Percentiles rank a stretch among this genome's conserved stretches.
These are phyloP conservation scores for Phytophthora quininea DNA, from an alignment of 352 stramenopile species.

Conservation along the genomic window DNA sequence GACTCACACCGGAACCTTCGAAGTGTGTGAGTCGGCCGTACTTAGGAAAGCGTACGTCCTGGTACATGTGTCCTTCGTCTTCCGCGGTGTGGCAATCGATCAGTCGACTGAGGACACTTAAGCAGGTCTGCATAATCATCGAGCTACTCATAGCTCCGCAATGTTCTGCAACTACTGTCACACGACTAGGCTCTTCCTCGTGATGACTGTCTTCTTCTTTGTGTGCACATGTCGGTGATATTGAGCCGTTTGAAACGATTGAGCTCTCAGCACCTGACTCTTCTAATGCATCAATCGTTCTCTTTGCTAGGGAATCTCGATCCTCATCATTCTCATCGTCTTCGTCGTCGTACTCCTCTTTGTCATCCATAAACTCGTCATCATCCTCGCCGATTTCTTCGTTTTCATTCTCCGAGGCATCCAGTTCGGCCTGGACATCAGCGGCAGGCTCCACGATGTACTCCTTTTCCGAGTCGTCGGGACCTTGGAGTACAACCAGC, in stretches of 20 bases:
- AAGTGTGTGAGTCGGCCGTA: slow-evolving; percentile 84
- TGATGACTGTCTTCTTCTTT: slow-evolving; percentile 38
- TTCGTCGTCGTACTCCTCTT: slow-evolving; percentile 44
- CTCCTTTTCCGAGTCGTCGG: slow-evolving; percentile 70
- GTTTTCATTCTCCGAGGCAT: slow-evolving; percentile 66
- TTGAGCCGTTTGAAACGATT: slow-evolving; percentile 36
- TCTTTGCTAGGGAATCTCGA: slow-evolving; percentile 44
- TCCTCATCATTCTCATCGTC: slow-evolving; percentile 43
- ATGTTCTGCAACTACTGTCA: slow-evolving; percentile 80
- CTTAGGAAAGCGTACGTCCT: slow-evolving; percentile 81
- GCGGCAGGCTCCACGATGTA: slow-evolving; percentile 67
- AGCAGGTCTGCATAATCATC: slow-evolving; percentile 90
- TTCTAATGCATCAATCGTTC: slow-evolving; percentile 75
- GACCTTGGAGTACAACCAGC: slow-evolving; percentile 67
- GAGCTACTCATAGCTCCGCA: slow-evolving; percentile 80
- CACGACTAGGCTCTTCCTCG: slow-evolving; percentile 53
- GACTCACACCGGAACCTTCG: slow-evolving; percentile 78
- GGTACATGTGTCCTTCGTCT: slow-evolving; percentile 80
- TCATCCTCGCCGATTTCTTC: slow-evolving; percentile 37
- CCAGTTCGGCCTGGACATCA: slow-evolving; percentile 57
- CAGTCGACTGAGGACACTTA: slow-evolving; percentile 81
- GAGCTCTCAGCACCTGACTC: slow-evolving; percentile 58
- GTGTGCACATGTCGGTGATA: slow-evolving; percentile 42
- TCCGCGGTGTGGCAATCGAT: slow-evolving; percentile 86
- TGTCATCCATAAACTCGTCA: slow-evolving; percentile 49